Evolutionary conservation across 805 yeast genomes (phyloP).

Genomic region (Teunomyces tritomae): DNA sequence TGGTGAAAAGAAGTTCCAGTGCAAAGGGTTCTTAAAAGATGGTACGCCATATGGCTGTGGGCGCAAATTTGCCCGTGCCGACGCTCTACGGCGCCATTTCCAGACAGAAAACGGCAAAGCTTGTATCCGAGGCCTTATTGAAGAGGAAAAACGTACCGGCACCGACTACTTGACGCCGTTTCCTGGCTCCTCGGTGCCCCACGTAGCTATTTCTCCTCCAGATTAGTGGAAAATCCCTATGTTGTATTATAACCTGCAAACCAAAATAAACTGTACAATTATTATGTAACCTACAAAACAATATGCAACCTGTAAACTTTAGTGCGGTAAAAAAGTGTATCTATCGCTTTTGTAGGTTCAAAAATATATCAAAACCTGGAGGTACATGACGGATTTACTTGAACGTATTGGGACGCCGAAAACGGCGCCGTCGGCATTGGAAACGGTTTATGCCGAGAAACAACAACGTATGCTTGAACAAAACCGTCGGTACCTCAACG

Average conservation of each 20-base stretch:
- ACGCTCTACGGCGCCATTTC: slow-evolving; percentile 44
- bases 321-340: too few relatives aligned
- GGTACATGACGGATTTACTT: slow-evolving; percentile 8
- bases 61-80: slow-evolving; percentile 45
- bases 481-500: slow-evolving; percentile 30
- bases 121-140: slow-evolving; percentile 39
- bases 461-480: slow-evolving; percentile 32
- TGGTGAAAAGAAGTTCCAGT: slow-evolving; percentile 72
- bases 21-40: slow-evolving; percentile 57
- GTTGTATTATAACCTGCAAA: background rate
- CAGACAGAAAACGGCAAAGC: slow-evolving; percentile 47
- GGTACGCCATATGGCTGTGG: slow-evolving; percentile 45
- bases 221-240: slow-evolving; percentile 12
- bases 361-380: background rate
- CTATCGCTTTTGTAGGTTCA: too few relatives aligned
- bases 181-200: slow-evolving; percentile 18
- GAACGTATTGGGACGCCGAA: background rate
- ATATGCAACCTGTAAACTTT: background rate
- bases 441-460: slow-evolving; percentile 22
- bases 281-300: too few relatives aligned
- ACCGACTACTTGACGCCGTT: background rate
- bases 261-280: too few relatives aligned
- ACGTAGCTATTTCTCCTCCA: slow-evolving; percentile 41
- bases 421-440: slow-evolving; percentile 22
- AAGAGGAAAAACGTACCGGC: slow-evolving; percentile 35